A percentile compares a stretch with the other conserved stretches of the same genome.
Evolutionary conservation across 176 grass and related monocot genomes (phyloP).

Genomic region (Hsuehochloa calcarea): DNA sequence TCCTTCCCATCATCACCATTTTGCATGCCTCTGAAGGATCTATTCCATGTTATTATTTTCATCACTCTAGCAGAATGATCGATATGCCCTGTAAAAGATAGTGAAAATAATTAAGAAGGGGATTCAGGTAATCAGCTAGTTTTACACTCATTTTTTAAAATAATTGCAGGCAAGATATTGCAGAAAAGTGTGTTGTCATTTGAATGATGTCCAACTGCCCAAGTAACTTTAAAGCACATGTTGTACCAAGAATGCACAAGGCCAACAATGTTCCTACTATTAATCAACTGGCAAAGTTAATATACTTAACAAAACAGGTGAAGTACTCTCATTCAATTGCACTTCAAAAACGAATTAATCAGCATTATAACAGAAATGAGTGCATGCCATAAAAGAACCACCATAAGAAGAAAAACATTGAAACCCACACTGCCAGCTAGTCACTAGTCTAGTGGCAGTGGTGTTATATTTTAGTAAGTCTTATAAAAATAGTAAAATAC

Average conservation of each 20-base stretch:
- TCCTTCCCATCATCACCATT: constrained; percentile 79
- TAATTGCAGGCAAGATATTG: background rate
- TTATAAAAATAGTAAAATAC: background rate
- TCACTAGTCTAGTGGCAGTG: background rate
- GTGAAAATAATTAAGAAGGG: constrained; percentile 21
- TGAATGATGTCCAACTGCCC: background rate
- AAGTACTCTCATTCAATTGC: background rate
- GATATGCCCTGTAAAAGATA: constrained; percentile 74
- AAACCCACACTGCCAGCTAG: background rate
- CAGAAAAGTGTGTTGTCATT: background rate
- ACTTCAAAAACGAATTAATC: background rate
- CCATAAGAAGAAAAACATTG: background rate
- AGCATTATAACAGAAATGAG: background rate
- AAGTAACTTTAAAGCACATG: background rate
- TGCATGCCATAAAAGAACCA: background rate
- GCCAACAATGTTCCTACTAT: background rate
- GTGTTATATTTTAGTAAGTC: background rate
- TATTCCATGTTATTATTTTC: constrained; percentile 99
- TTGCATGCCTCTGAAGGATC: constrained; percentile 84
- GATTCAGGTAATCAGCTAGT: constrained; percentile 6
- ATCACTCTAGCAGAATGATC: constrained; percentile 97
- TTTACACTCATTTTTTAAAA: background rate
- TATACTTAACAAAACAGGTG: background rate
- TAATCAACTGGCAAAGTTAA: background rate
- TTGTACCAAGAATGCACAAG: background rate